Evolutionary conservation across 202 grass and related monocot genomes (phyloP).

Genomic region (Brachypodium distachyon): DNA sequence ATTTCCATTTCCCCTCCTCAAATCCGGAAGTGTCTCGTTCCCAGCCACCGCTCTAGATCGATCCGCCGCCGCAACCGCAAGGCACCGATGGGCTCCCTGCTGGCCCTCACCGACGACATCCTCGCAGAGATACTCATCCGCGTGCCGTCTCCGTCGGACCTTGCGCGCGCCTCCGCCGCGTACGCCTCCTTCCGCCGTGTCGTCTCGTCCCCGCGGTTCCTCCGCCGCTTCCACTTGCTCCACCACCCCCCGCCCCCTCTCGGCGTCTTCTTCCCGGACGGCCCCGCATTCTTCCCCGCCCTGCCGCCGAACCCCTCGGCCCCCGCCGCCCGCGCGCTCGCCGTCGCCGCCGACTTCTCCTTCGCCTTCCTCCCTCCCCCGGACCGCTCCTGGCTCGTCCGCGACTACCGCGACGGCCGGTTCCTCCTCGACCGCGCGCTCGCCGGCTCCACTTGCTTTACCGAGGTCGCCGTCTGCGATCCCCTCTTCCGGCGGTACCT

Average conservation of each 20-base stretch:
- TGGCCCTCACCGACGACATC: slow-evolving; percentile 14
- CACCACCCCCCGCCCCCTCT: slow-evolving; percentile 21
- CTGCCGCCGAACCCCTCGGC: neutral
- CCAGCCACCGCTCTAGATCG: too few species aligned
- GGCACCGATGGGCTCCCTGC: neutral
- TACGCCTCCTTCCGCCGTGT: slow-evolving; percentile 21
- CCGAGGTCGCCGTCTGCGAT: slow-evolving; percentile 24
- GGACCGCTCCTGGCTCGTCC: slow-evolving; percentile 23
- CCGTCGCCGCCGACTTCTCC: slow-evolving; percentile 18
- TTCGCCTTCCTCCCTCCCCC: slow-evolving; percentile 24
- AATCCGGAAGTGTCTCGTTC: too few species aligned
- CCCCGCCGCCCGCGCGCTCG: neutral
- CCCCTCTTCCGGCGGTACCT: slow-evolving; percentile 23
- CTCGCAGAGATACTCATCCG: slow-evolving; percentile 18
- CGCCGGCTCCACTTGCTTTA: slow-evolving; percentile 11
- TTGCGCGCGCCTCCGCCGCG: neutral
- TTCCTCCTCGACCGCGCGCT: slow-evolving; percentile 32
- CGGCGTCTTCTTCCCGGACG: slow-evolving; percentile 15
- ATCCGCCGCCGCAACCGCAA: neutral
- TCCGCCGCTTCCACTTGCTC: slow-evolving; percentile 19
- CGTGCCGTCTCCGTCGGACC: neutral
- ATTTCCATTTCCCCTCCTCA: too few species aligned
- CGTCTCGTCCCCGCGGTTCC: slow-evolving; percentile 6
- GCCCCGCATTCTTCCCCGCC: neutral
- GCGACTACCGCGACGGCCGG: slow-evolving; percentile 22